A percentile compares a stretch with the other conserved stretches of the same genome.
These are phyloP conservation scores for Talaromyces borbonicus DNA, from an alignment of 495 filamentous ascomycete genomes.

Conservation along the genomic window DNA sequence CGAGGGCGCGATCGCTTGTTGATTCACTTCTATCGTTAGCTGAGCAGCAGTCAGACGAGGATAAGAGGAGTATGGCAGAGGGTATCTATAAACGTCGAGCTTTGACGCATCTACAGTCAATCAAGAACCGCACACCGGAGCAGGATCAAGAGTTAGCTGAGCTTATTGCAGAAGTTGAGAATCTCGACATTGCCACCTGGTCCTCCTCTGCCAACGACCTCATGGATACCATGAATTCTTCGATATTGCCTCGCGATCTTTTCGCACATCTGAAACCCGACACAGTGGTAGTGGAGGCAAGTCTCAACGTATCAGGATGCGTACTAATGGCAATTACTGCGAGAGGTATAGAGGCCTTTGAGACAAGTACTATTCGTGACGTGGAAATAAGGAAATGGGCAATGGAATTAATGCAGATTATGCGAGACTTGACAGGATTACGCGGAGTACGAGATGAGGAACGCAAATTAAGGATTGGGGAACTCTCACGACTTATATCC, in stretches of 20 bases:
- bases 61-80: constrained; percentile 8
- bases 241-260: constrained; percentile 11
- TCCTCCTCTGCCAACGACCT: constrained; percentile 16
- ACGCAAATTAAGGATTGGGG: constrained; percentile 8
- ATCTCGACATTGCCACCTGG: constrained; percentile 11
- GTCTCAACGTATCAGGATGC: constrained; percentile 13
- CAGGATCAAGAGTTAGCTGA: constrained; percentile 15
- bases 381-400: constrained; percentile 9
- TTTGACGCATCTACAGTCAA: constrained; percentile 11
- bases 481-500: constrained; percentile 12
- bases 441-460: constrained; percentile 11
- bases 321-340: constrained; percentile 16
- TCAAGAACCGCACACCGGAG: constrained; percentile 9
- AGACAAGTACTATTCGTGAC: constrained; percentile 2
- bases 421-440: constrained; percentile 16
- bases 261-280: constrained; percentile 15
- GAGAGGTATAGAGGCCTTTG: constrained; percentile 14
- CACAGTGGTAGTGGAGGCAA: constrained; percentile 17
- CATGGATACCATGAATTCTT: constrained; percentile 16
- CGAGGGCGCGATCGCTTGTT: constrained; percentile 15
- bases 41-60: neutral
- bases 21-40: constrained; percentile 14
- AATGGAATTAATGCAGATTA: constrained; percentile 17
- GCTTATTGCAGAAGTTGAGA: constrained; percentile 12
- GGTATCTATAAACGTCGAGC: constrained; percentile 17